Percentiles rank a stretch among this genome's conserved stretches.
These are phyloP conservation scores for Yamadazyma atmosphaerica DNA, from an alignment of 1,139 yeast species.

Conservation along the genomic window DNA sequence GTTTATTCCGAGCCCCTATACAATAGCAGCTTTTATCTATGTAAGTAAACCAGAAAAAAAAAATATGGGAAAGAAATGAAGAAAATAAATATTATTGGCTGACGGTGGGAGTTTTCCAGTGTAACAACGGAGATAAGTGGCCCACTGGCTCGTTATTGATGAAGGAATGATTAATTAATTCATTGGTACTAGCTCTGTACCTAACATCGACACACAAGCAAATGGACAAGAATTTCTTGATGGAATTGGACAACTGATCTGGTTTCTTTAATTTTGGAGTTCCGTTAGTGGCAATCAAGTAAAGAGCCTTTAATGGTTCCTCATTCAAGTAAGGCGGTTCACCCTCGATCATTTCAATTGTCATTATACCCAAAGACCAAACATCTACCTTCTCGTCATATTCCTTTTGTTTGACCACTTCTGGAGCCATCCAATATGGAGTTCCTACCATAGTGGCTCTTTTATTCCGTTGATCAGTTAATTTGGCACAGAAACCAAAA, in stretches of 20 bases:
- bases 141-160: conserved; percentile 57
- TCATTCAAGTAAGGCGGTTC: conserved; percentile 98
- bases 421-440: conserved; percentile 99
- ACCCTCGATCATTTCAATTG: conserved; percentile 97
- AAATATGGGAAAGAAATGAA: no score
- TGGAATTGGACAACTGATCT: conserved; percentile 70
- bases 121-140: conserved; percentile 67
- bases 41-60: neutral
- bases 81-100: neutral
- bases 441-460: conserved; percentile 99
- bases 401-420: conserved; percentile 93
- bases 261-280: conserved; percentile 94
- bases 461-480: conserved; percentile 88
- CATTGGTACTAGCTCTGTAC: conserved; percentile 88
- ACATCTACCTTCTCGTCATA: conserved; percentile 97
- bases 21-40: neutral
- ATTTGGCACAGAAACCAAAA: conserved; percentile 96
- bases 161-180: conserved; percentile 79
- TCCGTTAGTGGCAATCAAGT: conserved; percentile 93
- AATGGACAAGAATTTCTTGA: conserved; percentile 84
- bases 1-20: neutral
- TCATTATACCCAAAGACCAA: conserved; percentile 98
- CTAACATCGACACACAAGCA: conserved; percentile 95
- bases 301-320: conserved; percentile 65
- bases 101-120: conserved; percentile 50